Percentiles rank a stretch among this genome's conserved stretches.
These are phyloP conservation scores for Populus hybrid DNA, from an alignment of 441 rosid genomes.

Conservation along the genomic window DNA sequence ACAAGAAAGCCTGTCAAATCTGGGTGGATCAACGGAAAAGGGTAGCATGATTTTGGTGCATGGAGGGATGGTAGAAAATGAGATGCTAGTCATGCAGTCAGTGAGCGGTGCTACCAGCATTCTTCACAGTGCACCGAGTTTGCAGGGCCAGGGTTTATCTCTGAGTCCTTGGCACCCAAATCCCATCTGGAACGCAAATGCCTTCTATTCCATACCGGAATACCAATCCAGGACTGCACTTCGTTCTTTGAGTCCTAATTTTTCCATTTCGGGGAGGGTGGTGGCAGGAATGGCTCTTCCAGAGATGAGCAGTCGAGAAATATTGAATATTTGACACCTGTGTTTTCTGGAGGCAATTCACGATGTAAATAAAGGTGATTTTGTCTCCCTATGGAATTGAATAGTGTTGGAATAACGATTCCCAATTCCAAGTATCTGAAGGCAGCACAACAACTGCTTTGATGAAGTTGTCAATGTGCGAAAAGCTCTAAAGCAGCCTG, in stretches of 20 bases:
- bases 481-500: conserved; percentile 67
- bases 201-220: conserved; percentile 40
- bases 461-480: conserved; percentile 92
- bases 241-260: conserved; percentile 55
- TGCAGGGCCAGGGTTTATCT: conserved; percentile 78
- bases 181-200: conserved; percentile 61
- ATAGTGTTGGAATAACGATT: conserved; percentile 45
- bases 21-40: conserved; percentile 42
- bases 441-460: conserved; percentile 88
- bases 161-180: conserved; percentile 87
- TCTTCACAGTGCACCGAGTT: conserved; percentile 47
- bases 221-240: conserved; percentile 38
- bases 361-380: conserved; percentile 40
- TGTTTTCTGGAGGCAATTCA: conserved; percentile 42
- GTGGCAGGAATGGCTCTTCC: conserved; percentile 39
- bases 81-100: conserved; percentile 55
- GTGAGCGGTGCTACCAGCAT: conserved; percentile 37
- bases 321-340: conserved; percentile 47
- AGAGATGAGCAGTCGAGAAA: conserved; percentile 53
- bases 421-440: conserved; percentile 79
- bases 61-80: conserved; percentile 79
- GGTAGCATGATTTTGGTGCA: conserved; percentile 55
- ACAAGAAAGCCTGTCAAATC: conserved; percentile 45
- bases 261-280: conserved; percentile 40
- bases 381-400: conserved; percentile 52